These are phyloP conservation scores for Fusarium veterinarium DNA, from an alignment of 2,329 filamentous ascomycete genomes.

Conservation along the genomic window DNA sequence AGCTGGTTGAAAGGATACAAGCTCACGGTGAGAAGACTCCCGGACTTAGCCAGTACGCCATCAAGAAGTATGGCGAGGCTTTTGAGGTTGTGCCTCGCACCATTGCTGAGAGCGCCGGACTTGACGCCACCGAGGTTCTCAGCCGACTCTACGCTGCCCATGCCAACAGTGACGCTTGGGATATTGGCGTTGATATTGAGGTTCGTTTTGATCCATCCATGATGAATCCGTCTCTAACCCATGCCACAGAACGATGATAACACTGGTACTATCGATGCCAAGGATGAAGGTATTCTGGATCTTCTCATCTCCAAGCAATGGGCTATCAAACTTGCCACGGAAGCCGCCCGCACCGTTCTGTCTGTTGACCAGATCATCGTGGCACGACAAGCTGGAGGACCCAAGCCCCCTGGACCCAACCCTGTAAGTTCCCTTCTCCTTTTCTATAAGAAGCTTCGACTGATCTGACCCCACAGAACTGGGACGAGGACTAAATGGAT, in stretches of 20 bases:
- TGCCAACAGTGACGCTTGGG: slow-evolving; percentile 87
- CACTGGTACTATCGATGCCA: slow-evolving; percentile 85
- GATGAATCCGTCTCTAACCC: slow-evolving; percentile 34
- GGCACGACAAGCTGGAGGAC: slow-evolving; percentile 94
- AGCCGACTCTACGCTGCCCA: slow-evolving; percentile 94
- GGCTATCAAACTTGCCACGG: slow-evolving; percentile 97
- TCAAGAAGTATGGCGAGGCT: slow-evolving; percentile 96
- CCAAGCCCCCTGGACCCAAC: slow-evolving; percentile 95
- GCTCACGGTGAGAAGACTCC: slow-evolving; percentile 92
- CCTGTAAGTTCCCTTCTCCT: slow-evolving; percentile 61
- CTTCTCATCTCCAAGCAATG: slow-evolving; percentile 92
- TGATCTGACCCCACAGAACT: slow-evolving; percentile 61
- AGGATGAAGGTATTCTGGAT: slow-evolving; percentile 90
- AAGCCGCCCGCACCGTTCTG: slow-evolving; percentile 91
- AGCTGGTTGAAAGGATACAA: slow-evolving; percentile 92
- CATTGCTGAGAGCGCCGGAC: slow-evolving; percentile 91
- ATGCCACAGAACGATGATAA: slow-evolving; percentile 74
- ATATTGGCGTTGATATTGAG: slow-evolving; percentile 93
- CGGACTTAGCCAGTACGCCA: slow-evolving; percentile 93
- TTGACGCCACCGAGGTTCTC: slow-evolving; percentile 97
- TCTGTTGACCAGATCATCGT: slow-evolving; percentile 99
- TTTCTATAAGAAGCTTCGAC: slow-evolving; percentile 14
- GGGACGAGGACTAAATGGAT: slow-evolving; percentile 69
- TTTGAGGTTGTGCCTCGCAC: slow-evolving; percentile 97
- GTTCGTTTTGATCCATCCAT: slow-evolving; percentile 53